A percentile compares a stretch with the other conserved stretches of the same genome.
Evolutionary conservation across 2,329 filamentous ascomycete genomes (phyloP).

Genomic region (Colletotrichum chrysophilum): DNA sequence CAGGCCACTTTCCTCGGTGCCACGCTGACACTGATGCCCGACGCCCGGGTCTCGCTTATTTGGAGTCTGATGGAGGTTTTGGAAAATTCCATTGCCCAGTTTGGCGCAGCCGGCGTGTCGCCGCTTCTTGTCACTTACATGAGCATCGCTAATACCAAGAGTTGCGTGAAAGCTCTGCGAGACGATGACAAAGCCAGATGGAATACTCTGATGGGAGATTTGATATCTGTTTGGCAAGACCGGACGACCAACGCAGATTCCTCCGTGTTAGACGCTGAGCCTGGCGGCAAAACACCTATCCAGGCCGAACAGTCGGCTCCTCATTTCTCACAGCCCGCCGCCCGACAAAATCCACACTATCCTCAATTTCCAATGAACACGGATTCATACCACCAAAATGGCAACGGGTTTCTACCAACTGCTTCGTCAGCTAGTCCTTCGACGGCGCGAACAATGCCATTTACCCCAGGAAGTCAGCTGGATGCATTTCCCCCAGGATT

Average conservation of each 20-base stretch:
- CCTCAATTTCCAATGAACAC: not conserved
- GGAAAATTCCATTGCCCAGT: conserved; percentile 29
- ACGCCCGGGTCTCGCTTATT: conserved; percentile 37
- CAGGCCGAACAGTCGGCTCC: not conserved
- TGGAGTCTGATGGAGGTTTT: conserved; percentile 41
- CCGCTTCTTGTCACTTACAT: conserved; percentile 38
- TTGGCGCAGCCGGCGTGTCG: conserved; percentile 38
- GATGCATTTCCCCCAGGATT: conserved; percentile 12
- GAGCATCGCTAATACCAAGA: conserved; percentile 38
- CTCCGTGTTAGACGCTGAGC: conserved; percentile 23
- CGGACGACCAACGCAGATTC: not conserved
- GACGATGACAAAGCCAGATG: conserved; percentile 38
- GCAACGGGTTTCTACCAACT: not conserved
- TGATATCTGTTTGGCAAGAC: conserved; percentile 32
- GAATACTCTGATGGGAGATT: conserved; percentile 29
- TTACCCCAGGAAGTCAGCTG: conserved; percentile 20
- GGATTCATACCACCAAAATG: conserved; percentile 6
- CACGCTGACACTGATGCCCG: conserved; percentile 37
- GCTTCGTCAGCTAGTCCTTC: conserved; percentile 20
- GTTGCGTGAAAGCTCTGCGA: conserved; percentile 33
- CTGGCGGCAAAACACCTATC: conserved; percentile 21
- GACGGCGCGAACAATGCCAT: conserved; percentile 19
- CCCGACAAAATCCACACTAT: conserved; percentile 1
- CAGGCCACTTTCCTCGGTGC: conserved; percentile 42
- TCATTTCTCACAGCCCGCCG: not conserved